phyloP scores from a whole-genome alignment of 164 flowering plant genomes.

The Magnolia kwangsiensis region DNA sequence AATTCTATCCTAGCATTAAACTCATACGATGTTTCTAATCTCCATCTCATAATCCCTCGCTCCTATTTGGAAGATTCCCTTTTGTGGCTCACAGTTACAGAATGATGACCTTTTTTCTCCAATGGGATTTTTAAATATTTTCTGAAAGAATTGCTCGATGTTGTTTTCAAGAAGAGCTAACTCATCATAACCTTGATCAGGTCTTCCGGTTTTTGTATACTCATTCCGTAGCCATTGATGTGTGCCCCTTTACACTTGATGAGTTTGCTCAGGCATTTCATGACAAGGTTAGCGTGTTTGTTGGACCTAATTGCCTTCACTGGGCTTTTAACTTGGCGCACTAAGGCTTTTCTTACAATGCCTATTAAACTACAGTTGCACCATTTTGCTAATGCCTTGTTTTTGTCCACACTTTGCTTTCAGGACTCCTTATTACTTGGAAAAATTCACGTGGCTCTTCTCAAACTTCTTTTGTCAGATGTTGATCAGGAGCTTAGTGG shows the following conservation, averaged over 20 bases:
- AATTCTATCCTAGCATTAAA: background rate
- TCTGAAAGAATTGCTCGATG: background rate
- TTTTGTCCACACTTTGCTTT: conserved; percentile 11
- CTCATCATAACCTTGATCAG: conserved; percentile 36
- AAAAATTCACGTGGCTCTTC: conserved; percentile 72
- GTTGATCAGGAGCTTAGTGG: conserved; percentile 51
- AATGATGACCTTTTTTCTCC: background rate
- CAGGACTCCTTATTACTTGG: conserved; percentile 87
- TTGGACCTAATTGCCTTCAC: background rate
- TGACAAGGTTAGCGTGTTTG: conserved; percentile 57
- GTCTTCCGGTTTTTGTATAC: conserved; percentile 77
- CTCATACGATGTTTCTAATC: background rate
- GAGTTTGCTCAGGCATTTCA: conserved; percentile 90
- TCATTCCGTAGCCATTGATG: conserved; percentile 42
- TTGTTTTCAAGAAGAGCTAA: background rate
- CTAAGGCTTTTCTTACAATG: background rate
- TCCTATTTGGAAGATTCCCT: too few relatives aligned
- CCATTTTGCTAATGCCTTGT: conserved; percentile 4
- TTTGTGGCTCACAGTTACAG: too few relatives aligned
- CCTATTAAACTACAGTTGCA: too few relatives aligned
- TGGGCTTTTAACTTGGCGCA: background rate
- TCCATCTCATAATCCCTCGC: too few relatives aligned
- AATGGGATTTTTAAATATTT: background rate
- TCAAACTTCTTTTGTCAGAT: conserved; percentile 61
- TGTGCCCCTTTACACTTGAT: conserved; percentile 74